Evolutionary conservation across 805 yeast genomes (phyloP).

Genomic region (Saccharomyces jurei): DNA sequence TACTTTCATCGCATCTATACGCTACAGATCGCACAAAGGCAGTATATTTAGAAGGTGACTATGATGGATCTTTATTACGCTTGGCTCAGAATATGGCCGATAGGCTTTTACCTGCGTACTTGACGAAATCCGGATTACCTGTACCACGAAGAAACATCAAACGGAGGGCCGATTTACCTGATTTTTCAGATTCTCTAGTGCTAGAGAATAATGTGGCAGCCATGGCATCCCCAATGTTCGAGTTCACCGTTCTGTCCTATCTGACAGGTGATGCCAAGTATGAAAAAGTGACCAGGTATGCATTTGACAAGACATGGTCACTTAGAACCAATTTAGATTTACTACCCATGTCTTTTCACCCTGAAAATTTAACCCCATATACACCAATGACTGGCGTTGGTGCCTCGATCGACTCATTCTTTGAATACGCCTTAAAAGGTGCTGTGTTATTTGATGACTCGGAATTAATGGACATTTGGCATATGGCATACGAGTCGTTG

Average conservation of each 20-base stretch:
- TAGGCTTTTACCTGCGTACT: conserved; percentile 61
- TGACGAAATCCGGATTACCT: conserved; percentile 59
- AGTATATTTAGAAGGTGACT: conserved; percentile 35
- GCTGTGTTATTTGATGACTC: conserved; percentile 63
- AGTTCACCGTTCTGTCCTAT: conserved; percentile 65
- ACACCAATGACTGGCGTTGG: conserved; percentile 72
- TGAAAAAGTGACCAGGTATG: conserved; percentile 49
- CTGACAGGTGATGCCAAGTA: conserved; percentile 69
- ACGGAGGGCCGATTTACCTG: conserved; percentile 39
- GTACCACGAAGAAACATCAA: conserved; percentile 68
- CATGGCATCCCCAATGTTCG: conserved; percentile 74
- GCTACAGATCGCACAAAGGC: conserved; percentile 41
- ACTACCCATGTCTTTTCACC: conserved; percentile 71
- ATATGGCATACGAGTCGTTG: conserved; percentile 50
- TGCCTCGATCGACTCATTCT: conserved; percentile 85
- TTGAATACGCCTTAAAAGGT: conserved; percentile 78
- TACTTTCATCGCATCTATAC: conserved; percentile 69
- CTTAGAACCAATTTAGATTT: conserved; percentile 53
- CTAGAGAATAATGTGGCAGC: conserved; percentile 82
- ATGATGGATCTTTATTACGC: conserved; percentile 64
- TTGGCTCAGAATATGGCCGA: conserved; percentile 73
- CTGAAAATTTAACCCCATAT: conserved; percentile 45
- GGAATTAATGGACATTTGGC: conserved; percentile 48
- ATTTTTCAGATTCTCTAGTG: conserved; percentile 38
- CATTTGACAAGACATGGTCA: conserved; percentile 67